Base-by-base conservation (phyloP, 805 yeast species). In the Ogataea siamensis region DNA sequence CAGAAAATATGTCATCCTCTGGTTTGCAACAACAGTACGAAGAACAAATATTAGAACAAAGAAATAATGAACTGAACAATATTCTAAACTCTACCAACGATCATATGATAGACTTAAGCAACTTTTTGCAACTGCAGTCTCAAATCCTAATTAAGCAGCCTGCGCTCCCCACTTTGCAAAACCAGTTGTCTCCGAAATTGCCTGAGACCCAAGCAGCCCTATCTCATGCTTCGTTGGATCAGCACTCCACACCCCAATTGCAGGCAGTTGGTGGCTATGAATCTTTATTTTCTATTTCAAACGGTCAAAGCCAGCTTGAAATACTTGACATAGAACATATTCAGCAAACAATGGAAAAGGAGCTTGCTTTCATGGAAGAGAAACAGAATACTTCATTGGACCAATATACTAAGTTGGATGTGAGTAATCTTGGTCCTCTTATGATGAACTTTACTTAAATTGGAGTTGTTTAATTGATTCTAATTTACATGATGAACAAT, bases 31-130 rank as follows among this genome's bases (percentile, higher is more conserved):
- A 52, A 40, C 50, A 48, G 11, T 57, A 51, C n/a, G 45, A 49
- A 23, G 58, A 56, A 19, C 46, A 50, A 7, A 34, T 43, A 5
- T 36, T 50, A 22, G 63, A 58, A 38, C 48, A 46, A 11, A 50
- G 66, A 26, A 58, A 62, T 33, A 58, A 53, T 25, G 62, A 60
- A 30, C 48, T 62, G 35, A 53, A 57, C 34, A 53, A 52, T 28
- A 62, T 62, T 20, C 45, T 62, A 12, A 58, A 58, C 36, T 49
- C 60, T 12, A 59, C 66, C 5, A 62, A 60, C 37, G 66, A 62
- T 21, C 55, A 57, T 37, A 42, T 61, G 12, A 56, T 58, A n/a
- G 63, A 59, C 39, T 42, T 56, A 20, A 41, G 58, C 2, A 49
- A 45, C 13, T 51, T 56, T 28, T 43, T 47, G 4, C 55, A 51